Conservation (phyloP, 2,329 filamentous ascomycete species). For the Sclerotinia nivalis region DNA sequence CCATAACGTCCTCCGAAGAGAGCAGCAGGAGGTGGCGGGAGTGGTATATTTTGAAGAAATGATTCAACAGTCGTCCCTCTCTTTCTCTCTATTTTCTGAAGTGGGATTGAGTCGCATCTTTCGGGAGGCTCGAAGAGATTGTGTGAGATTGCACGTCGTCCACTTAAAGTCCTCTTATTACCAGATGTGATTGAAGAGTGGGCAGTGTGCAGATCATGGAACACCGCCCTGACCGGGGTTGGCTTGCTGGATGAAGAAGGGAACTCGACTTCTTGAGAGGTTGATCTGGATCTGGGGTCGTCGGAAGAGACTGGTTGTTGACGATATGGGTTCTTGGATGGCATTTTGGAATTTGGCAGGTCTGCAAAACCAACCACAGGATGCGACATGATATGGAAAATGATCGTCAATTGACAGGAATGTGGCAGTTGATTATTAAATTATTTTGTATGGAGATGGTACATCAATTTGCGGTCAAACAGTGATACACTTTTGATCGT, state of each 20-base stretch:
- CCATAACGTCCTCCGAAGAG: slow-evolving; percentile 15
- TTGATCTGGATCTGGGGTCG: slow-evolving; percentile 17
- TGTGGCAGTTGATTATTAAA: not conserved
- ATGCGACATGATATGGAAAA: slow-evolving; percentile 1
- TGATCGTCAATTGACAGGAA: not conserved
- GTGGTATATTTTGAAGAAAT: slow-evolving; percentile 25
- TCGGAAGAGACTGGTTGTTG: not conserved
- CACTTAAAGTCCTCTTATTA: slow-evolving; percentile 27
- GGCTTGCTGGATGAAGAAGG: slow-evolving; percentile 23
- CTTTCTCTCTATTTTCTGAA: slow-evolving; percentile 27
- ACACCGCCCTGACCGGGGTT: slow-evolving; percentile 34
- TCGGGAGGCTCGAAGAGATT: slow-evolving; percentile 21
- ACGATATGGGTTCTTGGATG: slow-evolving; percentile 14
- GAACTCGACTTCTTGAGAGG: slow-evolving; percentile 11
- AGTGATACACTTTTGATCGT: not conserved
- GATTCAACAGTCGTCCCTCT: slow-evolving; percentile 18
- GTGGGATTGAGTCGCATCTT: slow-evolving; percentile 31
- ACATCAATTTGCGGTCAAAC: not conserved
- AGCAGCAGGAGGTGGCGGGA: slow-evolving; percentile 26
- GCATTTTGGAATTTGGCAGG: not conserved
- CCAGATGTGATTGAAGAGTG: slow-evolving; percentile 39
- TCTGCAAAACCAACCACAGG: slow-evolving; percentile 6
- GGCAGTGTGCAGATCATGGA: slow-evolving; percentile 37
- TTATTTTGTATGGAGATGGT: not conserved
- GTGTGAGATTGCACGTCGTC: slow-evolving; percentile 17